A percentile compares a stretch with the other conserved stretches of the same genome.
Evolutionary conservation across 2,329 filamentous ascomycete genomes (phyloP).

Genomic region (Tolypocladium tropicale): DNA sequence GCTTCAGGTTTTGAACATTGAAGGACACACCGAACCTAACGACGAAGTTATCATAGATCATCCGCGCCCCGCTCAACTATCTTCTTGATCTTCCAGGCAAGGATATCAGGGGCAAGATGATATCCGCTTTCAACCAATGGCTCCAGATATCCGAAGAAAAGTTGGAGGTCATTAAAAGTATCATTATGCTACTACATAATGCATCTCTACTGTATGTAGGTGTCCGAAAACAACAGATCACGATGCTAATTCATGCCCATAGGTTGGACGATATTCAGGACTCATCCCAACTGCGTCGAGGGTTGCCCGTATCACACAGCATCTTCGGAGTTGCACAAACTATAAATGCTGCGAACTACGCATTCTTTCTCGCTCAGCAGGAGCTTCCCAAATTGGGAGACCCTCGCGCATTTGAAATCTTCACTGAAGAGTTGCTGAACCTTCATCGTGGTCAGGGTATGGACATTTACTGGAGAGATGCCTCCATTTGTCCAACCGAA

Average conservation of each 20-base stretch:
- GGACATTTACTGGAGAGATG: constrained; percentile 79
- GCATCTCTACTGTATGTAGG: background rate
- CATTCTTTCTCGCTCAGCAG: constrained; percentile 23
- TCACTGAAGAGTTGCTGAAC: constrained; percentile 66
- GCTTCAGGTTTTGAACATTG: background rate
- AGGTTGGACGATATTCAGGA: constrained; percentile 36
- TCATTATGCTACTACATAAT: constrained; percentile 30
- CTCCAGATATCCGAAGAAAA: constrained; percentile 56
- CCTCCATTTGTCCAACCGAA: constrained; percentile 65
- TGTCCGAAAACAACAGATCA: background rate
- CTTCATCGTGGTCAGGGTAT: constrained; percentile 75
- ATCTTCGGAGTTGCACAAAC: constrained; percentile 39
- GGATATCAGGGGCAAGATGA: background rate
- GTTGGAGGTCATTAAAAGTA: constrained; percentile 59
- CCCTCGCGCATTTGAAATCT: constrained; percentile 51
- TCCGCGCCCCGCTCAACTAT: background rate
- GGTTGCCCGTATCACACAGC: constrained; percentile 35
- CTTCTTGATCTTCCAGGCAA: background rate
- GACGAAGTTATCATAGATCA: background rate
- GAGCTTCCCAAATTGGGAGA: constrained; percentile 53
- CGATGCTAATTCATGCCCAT: background rate
- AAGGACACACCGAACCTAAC: background rate
- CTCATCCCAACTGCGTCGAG: constrained; percentile 32
- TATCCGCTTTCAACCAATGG: constrained; percentile 60
- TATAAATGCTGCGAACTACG: constrained; percentile 40